A percentile compares a stretch with the other conserved stretches of the same genome.
Evolutionary conservation across 2,329 filamentous ascomycete genomes (phyloP).

Genomic region (Exophiala sideris): DNA sequence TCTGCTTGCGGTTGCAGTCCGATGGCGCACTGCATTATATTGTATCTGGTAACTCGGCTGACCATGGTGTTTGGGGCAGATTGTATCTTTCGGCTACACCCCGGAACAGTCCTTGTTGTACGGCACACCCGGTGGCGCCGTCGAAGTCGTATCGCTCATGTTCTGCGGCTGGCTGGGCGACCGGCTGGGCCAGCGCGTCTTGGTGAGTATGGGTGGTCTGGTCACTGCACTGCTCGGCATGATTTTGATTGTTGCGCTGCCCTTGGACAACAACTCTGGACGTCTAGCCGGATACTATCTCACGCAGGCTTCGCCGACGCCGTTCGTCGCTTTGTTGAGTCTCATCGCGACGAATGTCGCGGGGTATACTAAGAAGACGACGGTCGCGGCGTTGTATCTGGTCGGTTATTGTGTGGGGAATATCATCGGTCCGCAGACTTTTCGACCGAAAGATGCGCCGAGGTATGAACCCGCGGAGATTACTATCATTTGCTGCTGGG

Average conservation of each 20-base stretch:
- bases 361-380: conserved; percentile 55
- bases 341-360: conserved; percentile 61
- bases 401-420: conserved; percentile 53
- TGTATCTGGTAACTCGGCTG: not conserved
- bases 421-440: conserved; percentile 55
- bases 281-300: conserved; percentile 64
- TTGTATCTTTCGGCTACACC: conserved; percentile 63
- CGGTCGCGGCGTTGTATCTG: conserved; percentile 48
- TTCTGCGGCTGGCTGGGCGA: conserved; percentile 57
- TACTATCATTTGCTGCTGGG: conserved; percentile 60
- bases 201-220: conserved; percentile 53
- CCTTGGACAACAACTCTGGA: conserved; percentile 55
- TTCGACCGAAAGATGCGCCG: conserved; percentile 55
- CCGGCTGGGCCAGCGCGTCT: conserved; percentile 54
- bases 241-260: conserved; percentile 50
- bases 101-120: conserved; percentile 61
- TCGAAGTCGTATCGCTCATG: conserved; percentile 60
- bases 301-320: conserved; percentile 57
- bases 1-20: not conserved
- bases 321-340: conserved; percentile 62
- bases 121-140: conserved; percentile 62
- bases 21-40: not conserved
- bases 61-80: conserved; percentile 31
- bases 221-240: conserved; percentile 25
- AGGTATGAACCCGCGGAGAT: conserved; percentile 63